Base-by-base conservation (phyloP, 176 grass and related monocot genomes). In the Neostapfia colusana region DNA sequence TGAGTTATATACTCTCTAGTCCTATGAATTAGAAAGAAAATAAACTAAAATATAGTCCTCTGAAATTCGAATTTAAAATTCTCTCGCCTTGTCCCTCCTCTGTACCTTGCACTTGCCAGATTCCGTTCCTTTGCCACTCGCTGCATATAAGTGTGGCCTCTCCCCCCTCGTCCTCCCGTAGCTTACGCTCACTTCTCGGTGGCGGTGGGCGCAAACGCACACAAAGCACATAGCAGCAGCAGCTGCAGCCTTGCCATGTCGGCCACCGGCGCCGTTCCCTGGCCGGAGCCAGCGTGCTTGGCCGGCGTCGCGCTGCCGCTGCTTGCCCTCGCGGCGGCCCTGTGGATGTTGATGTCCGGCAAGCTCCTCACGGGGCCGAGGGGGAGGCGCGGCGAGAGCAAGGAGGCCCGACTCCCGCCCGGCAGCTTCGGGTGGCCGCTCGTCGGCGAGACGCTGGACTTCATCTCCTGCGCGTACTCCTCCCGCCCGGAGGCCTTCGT, bases 381-480 rank as follows among this genome's bases (percentile, higher is more conserved):
- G 46, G 65, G n/a, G n/a, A n/a, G n/a, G n/a, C n/a, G n/a, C n/a
- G n/a, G n/a, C n/a, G n/a, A n/a, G n/a, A n/a, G 48, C 0, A 31
- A 44, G 14, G 83, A 36, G 10, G 85, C 76, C 11, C 72, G 26
- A 39, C 85, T 99, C 66, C 95, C 95, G 2, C 79, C 80, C 7
- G 95, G 95, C 9, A 82, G 91, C 61, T 76, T 94, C 77, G 95
- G 95, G 5, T 99, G 95, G 95, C 95, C 95, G 44, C n/a, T 99
- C 1, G 76, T 95, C 48, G 95, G 95, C 65, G 95, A 99, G 81
- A 99, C 95, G 26, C 85, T 92, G 80, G 87, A 99, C 54, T 99
- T 99, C 80, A 84, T 99, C 20, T 95, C 95, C 10, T 94, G 85
- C 87, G 89, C 89, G 58, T 99, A 95, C 86, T 99, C 95, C 6